These are phyloP conservation scores for Starmerella bombi DNA, from an alignment of 805 yeast species.

Conservation along the genomic window DNA sequence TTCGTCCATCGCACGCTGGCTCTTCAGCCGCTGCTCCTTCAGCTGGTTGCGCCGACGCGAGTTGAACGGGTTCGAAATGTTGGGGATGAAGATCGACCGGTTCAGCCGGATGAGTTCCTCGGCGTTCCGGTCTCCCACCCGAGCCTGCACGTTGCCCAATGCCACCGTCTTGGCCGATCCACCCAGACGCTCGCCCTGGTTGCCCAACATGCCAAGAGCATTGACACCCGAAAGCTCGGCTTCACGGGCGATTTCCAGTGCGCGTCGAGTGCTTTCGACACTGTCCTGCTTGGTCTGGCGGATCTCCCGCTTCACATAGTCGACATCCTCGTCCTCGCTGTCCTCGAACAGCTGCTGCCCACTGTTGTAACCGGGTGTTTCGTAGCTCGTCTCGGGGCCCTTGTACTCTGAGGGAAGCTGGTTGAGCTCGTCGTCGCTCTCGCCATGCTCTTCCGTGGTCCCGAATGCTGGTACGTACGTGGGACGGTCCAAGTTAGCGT, in stretches of 20 bases:
- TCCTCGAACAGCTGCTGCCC: slow-evolving; percentile 17
- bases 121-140: slow-evolving; percentile 72
- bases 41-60: slow-evolving; percentile 60
- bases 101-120: slow-evolving; percentile 65
- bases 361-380: neutral
- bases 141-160: slow-evolving; percentile 66
- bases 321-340: slow-evolving; percentile 74
- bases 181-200: slow-evolving; percentile 79
- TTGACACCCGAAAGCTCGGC: slow-evolving; percentile 67
- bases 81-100: slow-evolving; percentile 68
- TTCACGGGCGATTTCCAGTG: slow-evolving; percentile 55
- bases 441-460: neutral
- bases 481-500: slow-evolving; percentile 5
- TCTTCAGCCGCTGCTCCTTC: slow-evolving; percentile 55
- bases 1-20: slow-evolving; percentile 50
- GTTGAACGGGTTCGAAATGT: slow-evolving; percentile 77
- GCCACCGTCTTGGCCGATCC: slow-evolving; percentile 66
- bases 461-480: neutral
- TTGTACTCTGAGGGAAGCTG: slow-evolving; percentile 15
- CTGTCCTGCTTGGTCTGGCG: slow-evolving; percentile 78
- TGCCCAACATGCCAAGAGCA: slow-evolving; percentile 81
- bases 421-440: slow-evolving; percentile 17
- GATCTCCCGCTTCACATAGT: slow-evolving; percentile 69
- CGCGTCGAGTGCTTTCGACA: slow-evolving; percentile 71
- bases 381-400: slow-evolving; percentile 6